A percentile compares a stretch with the other conserved stretches of the same genome.
phyloP scores from a whole-genome alignment of 768 basidiomycete genomes.

The Lactarius indigo region DNA sequence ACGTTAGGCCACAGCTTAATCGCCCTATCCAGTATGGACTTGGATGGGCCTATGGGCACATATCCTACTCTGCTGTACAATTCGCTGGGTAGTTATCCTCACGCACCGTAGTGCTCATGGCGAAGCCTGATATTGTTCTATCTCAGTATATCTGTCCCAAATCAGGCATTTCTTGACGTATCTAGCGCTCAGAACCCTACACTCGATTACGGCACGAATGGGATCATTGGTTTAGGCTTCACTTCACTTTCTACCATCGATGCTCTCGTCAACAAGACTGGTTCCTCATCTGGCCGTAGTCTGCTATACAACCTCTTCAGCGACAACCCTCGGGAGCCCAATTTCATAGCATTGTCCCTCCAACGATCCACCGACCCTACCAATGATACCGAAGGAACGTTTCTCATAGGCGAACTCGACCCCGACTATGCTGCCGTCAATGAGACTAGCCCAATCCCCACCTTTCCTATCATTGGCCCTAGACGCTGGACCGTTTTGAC shows the following conservation, averaged over 20 bases:
- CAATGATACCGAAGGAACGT: conserved; percentile 59
- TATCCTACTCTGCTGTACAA: conserved; percentile 57
- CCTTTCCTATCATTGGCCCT: conserved; percentile 65
- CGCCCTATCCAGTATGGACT: conserved; percentile 59
- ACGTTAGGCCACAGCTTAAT: not conserved
- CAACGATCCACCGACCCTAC: conserved; percentile 53
- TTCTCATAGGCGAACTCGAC: conserved; percentile 73
- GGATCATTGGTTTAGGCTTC: conserved; percentile 77
- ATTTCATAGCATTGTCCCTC: conserved; percentile 76
- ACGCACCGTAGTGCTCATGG: not conserved
- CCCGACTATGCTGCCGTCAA: conserved; percentile 56
- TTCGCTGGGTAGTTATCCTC: conserved; percentile 61
- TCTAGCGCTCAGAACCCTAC: conserved; percentile 67
- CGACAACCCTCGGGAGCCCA: conserved; percentile 64
- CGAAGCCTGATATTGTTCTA: not conserved
- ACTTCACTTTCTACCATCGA: conserved; percentile 74
- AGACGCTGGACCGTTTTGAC: conserved; percentile 74
- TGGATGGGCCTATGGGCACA: conserved; percentile 69
- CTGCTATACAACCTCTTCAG: conserved; percentile 74
- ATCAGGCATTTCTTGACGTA: conserved; percentile 70
- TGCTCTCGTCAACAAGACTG: conserved; percentile 51
- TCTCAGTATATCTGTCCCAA: conserved; percentile 54
- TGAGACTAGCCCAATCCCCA: conserved; percentile 58
- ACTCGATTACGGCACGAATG: conserved; percentile 63
- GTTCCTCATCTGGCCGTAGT: conserved; percentile 58